Conservation (phyloP, 805 yeast species). For the Myxozyma kluyveri region DNA sequence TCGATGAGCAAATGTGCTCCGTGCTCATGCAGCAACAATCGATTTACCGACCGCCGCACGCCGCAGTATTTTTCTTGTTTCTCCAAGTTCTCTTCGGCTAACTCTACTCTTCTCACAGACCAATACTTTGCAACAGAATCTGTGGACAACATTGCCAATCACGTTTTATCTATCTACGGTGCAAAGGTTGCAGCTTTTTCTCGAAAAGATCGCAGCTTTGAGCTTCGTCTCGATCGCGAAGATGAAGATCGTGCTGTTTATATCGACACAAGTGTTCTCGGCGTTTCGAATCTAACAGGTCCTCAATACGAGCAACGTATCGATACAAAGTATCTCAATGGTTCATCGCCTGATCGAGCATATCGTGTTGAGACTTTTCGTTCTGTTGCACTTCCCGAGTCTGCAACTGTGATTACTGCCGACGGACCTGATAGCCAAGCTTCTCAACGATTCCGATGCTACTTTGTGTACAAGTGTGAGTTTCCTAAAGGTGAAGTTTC, state of each 20-base stretch:
- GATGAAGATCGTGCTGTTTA: slow-evolving; percentile 85
- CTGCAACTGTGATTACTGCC: slow-evolving; percentile 39
- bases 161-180: slow-evolving; percentile 84
- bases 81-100: not conserved
- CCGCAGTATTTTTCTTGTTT: not conserved
- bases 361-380: slow-evolving; percentile 78
- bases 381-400: slow-evolving; percentile 45
- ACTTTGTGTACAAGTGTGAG: slow-evolving; percentile 76
- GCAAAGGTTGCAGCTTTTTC: slow-evolving; percentile 90
- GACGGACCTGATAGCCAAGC: slow-evolving; percentile 35
- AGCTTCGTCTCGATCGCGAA: slow-evolving; percentile 76
- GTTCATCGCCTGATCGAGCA: slow-evolving; percentile 40
- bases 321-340: slow-evolving; percentile 69
- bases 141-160: slow-evolving; percentile 73
- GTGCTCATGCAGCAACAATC: too few relatives aligned
- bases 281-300: slow-evolving; percentile 44
- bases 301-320: slow-evolving; percentile 46
- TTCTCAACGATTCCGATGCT: slow-evolving; percentile 58
- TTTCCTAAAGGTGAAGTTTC: slow-evolving; percentile 42
- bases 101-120: slow-evolving; percentile 35
- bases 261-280: slow-evolving; percentile 64
- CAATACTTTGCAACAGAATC: slow-evolving; percentile 85
- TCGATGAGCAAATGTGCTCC: not conserved
- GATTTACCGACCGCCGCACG: too few relatives aligned
- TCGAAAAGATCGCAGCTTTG: slow-evolving; percentile 52